Evolutionary conservation across 805 yeast genomes (phyloP).

Genomic region (Tetrapisispora arboricola): DNA sequence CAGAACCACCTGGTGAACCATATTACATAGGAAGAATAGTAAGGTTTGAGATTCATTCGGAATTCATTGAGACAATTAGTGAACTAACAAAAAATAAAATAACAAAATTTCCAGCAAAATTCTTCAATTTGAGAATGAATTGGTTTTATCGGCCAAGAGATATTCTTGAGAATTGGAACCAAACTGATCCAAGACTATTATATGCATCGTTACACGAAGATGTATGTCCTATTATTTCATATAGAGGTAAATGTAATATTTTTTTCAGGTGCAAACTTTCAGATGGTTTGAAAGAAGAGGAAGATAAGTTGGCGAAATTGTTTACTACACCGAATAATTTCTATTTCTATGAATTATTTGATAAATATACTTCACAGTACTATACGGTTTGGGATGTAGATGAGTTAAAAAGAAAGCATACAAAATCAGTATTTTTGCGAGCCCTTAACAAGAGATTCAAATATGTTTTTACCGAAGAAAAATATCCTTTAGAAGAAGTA

Average conservation of each 20-base stretch:
- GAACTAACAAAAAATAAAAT: constrained; percentile 6
- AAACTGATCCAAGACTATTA: constrained; percentile 57
- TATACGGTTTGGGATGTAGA: constrained; percentile 68
- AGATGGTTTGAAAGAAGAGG: constrained; percentile 27
- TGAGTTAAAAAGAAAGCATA: constrained; percentile 41
- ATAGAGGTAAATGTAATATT: constrained; percentile 67
- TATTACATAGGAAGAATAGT: constrained; percentile 78
- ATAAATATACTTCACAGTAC: constrained; percentile 72
- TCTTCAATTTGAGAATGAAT: constrained; percentile 58
- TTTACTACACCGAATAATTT: constrained; percentile 51
- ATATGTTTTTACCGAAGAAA: constrained; percentile 61
- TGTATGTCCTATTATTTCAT: constrained; percentile 63
- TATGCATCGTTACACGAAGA: constrained; percentile 84
- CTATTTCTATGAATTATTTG: constrained; percentile 79
- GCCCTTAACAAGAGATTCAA: constrained; percentile 61
- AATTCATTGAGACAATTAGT: constrained; percentile 12
- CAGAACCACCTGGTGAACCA: constrained; percentile 93
- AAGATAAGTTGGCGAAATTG: constrained; percentile 40
- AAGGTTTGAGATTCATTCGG: constrained; percentile 44
- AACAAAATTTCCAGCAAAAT: constrained; percentile 37
- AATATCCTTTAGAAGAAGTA: constrained; percentile 21
- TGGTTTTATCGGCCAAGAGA: constrained; percentile 91
- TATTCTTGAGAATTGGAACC: constrained; percentile 44
- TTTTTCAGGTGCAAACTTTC: constrained; percentile 53
- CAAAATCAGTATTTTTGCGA: constrained; percentile 38